phyloP scores from a whole-genome alignment of 2,329 filamentous ascomycete species.

The Diatrype stigma region DNA sequence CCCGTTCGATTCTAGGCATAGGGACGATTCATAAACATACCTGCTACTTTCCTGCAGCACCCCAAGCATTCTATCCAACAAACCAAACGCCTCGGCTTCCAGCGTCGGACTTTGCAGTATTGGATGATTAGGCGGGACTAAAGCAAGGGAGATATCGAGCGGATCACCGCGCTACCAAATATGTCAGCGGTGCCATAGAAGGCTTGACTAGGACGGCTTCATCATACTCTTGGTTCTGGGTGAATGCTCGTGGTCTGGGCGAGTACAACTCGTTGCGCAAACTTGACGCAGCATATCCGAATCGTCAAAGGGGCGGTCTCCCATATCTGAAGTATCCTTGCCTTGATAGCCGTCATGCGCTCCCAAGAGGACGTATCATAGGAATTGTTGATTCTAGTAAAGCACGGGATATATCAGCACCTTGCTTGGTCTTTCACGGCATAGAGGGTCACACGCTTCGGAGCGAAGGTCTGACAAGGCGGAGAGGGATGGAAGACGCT shows the following conservation, averaged over 20 bases:
- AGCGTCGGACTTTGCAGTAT: constrained; percentile 74
- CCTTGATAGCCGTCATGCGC: constrained; percentile 82
- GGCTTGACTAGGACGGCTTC: constrained; percentile 9
- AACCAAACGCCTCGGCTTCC: constrained; percentile 87
- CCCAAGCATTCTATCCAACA: constrained; percentile 82
- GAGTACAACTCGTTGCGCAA: constrained; percentile 87
- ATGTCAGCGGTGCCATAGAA: constrained; percentile 16
- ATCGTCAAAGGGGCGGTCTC: constrained; percentile 72
- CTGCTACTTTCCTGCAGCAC: constrained; percentile 82
- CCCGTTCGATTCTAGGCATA: constrained; percentile 5
- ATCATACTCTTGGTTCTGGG: constrained; percentile 73
- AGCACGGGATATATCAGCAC: constrained; percentile 28
- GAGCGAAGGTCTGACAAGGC: constrained; percentile 2
- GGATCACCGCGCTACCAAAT: constrained; percentile 39
- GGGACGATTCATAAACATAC: constrained; percentile 43
- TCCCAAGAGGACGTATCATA: constrained; percentile 82
- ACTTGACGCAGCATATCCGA: constrained; percentile 94
- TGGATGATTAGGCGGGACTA: constrained; percentile 79
- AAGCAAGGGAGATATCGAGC: constrained; percentile 76
- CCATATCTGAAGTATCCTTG: constrained; percentile 83
- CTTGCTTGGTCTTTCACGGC: constrained; percentile 4
- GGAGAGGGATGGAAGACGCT: constrained; percentile 9
- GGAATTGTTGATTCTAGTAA: constrained; percentile 74
- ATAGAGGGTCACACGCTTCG: not conserved
- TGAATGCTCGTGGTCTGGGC: constrained; percentile 84